These are phyloP conservation scores for Neurospora sp. DNA, from an alignment of 495 filamentous ascomycete species.

Conservation along the genomic window DNA sequence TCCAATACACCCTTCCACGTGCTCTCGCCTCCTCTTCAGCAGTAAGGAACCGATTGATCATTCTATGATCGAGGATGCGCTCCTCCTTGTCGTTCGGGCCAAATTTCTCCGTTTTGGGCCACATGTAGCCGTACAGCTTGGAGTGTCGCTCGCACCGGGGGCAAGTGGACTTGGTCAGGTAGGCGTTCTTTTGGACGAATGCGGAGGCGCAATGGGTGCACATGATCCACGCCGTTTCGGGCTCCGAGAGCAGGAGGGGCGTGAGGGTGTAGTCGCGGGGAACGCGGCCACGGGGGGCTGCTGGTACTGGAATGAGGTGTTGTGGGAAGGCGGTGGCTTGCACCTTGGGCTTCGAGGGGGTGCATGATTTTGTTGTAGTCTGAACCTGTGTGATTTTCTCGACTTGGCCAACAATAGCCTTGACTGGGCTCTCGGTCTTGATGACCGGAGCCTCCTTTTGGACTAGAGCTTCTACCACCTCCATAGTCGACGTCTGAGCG, in stretches of 20 bases:
- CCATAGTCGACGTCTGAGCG: background rate
- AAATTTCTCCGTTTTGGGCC: slow-evolving; percentile 85
- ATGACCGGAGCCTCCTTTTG: background rate
- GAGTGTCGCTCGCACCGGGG: slow-evolving; percentile 90
- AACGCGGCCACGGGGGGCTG: slow-evolving; percentile 26
- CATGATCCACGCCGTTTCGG: slow-evolving; percentile 71
- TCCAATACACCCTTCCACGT: slow-evolving; percentile 31
- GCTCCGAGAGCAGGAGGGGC: slow-evolving; percentile 56
- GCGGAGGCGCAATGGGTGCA: slow-evolving; percentile 71
- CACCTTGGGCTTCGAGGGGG: background rate
- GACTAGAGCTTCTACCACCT: background rate
- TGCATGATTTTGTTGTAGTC: background rate
- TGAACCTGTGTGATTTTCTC: background rate
- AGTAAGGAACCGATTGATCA: slow-evolving; percentile 58
- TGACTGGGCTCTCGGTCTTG: background rate
- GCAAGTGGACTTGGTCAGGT: slow-evolving; percentile 73
- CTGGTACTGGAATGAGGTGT: background rate
- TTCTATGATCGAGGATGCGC: slow-evolving; percentile 62
- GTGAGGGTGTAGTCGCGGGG: slow-evolving; percentile 78
- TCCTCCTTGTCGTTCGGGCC: slow-evolving; percentile 67
- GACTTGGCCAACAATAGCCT: background rate
- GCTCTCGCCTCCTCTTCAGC: slow-evolving; percentile 54
- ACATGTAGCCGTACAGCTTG: slow-evolving; percentile 87
- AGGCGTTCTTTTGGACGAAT: slow-evolving; percentile 83
- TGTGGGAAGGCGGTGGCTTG: background rate